These are phyloP conservation scores for Lophiostoma macrostomum DNA, from an alignment of 495 filamentous ascomycete genomes.

Conservation along the genomic window DNA sequence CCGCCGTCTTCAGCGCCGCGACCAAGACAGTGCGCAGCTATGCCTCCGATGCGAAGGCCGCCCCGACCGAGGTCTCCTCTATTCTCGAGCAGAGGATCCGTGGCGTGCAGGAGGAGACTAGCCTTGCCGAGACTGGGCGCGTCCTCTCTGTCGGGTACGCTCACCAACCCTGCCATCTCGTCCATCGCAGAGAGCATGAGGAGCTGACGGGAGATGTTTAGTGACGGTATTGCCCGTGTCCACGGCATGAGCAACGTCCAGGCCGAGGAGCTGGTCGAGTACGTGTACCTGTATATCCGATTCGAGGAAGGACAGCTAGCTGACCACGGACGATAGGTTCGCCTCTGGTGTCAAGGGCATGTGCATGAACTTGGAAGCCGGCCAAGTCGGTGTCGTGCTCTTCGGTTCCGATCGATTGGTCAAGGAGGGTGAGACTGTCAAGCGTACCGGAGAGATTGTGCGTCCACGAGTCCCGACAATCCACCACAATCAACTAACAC, in stretches of 20 bases:
- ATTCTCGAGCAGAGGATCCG: constrained; percentile 99
- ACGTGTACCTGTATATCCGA: constrained; percentile 49
- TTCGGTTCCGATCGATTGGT: constrained; percentile 99
- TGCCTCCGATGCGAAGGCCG: constrained; percentile 89
- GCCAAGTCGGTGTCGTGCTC: constrained; percentile 99
- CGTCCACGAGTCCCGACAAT: constrained; percentile 41
- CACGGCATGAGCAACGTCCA: constrained; percentile 99
- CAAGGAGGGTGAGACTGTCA: constrained; percentile 98
- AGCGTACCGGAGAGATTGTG: constrained; percentile 99
- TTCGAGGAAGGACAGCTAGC: constrained; percentile 26
- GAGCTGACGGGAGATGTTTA: constrained; percentile 50
- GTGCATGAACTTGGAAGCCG: constrained; percentile 99
- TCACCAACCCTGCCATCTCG: constrained; percentile 22
- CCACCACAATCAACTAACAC: constrained; percentile 25
- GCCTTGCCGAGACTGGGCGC: constrained; percentile 96
- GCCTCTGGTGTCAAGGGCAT: constrained; percentile 99
- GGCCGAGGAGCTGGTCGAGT: constrained; percentile 99
- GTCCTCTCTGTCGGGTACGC: constrained; percentile 98
- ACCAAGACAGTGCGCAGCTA: constrained; percentile 82
- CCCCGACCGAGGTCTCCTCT: constrained; percentile 96
- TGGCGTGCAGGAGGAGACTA: constrained; percentile 93
- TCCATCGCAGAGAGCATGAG: constrained; percentile 19
- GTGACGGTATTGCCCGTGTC: constrained; percentile 99
- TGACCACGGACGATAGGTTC: constrained; percentile 63
- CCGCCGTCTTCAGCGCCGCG: constrained; percentile 66